Conservation (phyloP, 2,329 filamentous ascomycete species). For the Fonsecaea erecta region DNA sequence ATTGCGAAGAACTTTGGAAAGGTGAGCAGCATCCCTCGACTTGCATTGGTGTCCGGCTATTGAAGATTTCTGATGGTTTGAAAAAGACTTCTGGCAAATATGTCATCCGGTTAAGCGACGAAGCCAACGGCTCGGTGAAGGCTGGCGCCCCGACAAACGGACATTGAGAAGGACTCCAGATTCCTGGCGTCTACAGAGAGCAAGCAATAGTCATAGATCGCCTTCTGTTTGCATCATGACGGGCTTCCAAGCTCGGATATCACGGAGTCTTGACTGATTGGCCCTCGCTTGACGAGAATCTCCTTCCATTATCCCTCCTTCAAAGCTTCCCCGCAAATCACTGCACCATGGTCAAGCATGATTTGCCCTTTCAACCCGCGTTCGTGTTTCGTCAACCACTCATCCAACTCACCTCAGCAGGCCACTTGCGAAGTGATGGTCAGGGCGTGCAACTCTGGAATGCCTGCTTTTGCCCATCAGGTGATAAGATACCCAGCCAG, state of each 20-base stretch:
- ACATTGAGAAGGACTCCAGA: background rate
- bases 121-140: conserved; percentile 2
- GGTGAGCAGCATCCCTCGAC: conserved; percentile 13
- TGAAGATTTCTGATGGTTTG: background rate
- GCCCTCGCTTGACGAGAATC: background rate
- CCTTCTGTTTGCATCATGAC: background rate
- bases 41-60: background rate
- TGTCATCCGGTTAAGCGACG: conserved; percentile 22
- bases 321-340: conserved; percentile 15
- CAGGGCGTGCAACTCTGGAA: conserved; percentile 1
- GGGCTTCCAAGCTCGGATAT: conserved; percentile 5
- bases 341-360: conserved; percentile 5
- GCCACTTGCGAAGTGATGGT: background rate
- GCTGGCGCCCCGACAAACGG: background rate
- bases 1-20: conserved; percentile 29
- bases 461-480: background rate
- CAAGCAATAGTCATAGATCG: background rate
- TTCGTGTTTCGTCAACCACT: background rate
- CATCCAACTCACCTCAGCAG: conserved; percentile 6
- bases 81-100: conserved; percentile 23
- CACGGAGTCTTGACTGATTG: conserved; percentile 11
- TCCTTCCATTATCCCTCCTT: background rate
- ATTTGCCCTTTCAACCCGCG: background rate
- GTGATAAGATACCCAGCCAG: background rate
- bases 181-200: background rate